These are phyloP conservation scores for Chamaecyparis obtusa DNA, from an alignment of 75 land plant species.

Conservation along the genomic window DNA sequence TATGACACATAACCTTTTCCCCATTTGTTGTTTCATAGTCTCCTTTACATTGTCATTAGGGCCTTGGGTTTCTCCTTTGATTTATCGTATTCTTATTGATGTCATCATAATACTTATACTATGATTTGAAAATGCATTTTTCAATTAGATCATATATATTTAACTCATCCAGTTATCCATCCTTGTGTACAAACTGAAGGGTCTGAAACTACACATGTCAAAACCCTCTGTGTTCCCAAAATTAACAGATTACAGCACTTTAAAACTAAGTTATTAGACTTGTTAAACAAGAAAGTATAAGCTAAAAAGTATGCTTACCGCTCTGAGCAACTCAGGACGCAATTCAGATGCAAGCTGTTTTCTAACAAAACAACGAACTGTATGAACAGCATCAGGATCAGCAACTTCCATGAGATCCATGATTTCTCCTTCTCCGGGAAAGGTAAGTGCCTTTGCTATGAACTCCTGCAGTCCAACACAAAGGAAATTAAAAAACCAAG, in stretches of 20 bases:
- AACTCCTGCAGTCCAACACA: slow-evolving; percentile 63
- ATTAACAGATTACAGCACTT: no score
- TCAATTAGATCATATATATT: not conserved
- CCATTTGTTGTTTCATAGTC: no score
- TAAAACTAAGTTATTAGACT: not conserved
- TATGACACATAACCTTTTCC: not conserved
- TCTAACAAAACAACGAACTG: slow-evolving; percentile 69
- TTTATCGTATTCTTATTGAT: not conserved
- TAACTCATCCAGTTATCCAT: not conserved
- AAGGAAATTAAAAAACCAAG: not conserved
- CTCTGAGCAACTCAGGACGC: slow-evolving; percentile 49
- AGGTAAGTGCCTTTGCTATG: slow-evolving; percentile 79
- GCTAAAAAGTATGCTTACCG: slow-evolving; percentile 30
- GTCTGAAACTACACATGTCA: not conserved
- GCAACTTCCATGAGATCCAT: slow-evolving; percentile 95
- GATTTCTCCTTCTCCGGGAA: slow-evolving; percentile 92
- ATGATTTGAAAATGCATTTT: not conserved
- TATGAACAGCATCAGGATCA: slow-evolving; percentile 98
- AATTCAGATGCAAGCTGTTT: slow-evolving; percentile 70
- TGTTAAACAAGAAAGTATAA: not conserved
- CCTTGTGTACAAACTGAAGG: not conserved
- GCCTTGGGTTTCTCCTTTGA: not conserved
- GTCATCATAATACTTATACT: not conserved
- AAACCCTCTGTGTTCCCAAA: not conserved
- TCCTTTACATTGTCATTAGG: no score